phyloP scores from a whole-genome alignment of 306 rosid genomes.

The Oxytropis ochrocephala region DNA sequence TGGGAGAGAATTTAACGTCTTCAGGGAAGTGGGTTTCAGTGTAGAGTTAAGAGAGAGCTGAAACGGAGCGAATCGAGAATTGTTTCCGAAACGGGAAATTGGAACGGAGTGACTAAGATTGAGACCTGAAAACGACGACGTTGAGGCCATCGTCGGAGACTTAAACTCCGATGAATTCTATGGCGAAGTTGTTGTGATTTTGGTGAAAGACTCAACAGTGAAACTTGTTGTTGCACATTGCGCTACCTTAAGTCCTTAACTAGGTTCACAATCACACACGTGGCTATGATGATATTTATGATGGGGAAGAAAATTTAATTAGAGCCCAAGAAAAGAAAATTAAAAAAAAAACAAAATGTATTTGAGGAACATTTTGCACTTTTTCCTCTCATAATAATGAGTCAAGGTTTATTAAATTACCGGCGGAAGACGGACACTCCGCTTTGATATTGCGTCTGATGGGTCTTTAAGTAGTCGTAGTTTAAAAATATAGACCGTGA shows the following conservation, averaged over 20 bases:
- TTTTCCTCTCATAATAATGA: too few relatives aligned
- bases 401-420: too few relatives aligned
- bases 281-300: background rate
- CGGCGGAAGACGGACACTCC: too few relatives aligned
- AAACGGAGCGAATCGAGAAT: conserved; percentile 29
- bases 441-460: too few relatives aligned
- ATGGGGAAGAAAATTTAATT: too few relatives aligned
- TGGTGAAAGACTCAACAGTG: background rate
- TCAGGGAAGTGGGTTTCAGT: conserved; percentile 28
- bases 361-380: too few relatives aligned
- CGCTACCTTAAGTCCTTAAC: background rate
- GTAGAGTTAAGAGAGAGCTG: conserved; percentile 24
- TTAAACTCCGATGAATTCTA: background rate
- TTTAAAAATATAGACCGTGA: too few relatives aligned
- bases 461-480: too few relatives aligned
- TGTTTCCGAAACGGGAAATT: conserved; percentile 22
- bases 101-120: conserved; percentile 34
- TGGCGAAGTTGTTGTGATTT: background rate
- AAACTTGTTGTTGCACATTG: conserved; percentile 2
- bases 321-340: too few relatives aligned
- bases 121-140: conserved; percentile 41
- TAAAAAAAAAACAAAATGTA: too few relatives aligned
- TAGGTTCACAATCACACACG: conserved; percentile 19
- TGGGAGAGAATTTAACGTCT: conserved; percentile 27
- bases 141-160: conserved; percentile 42